Conservation (phyloP, 441 rosid species). For the Kokia cookei region DNA sequence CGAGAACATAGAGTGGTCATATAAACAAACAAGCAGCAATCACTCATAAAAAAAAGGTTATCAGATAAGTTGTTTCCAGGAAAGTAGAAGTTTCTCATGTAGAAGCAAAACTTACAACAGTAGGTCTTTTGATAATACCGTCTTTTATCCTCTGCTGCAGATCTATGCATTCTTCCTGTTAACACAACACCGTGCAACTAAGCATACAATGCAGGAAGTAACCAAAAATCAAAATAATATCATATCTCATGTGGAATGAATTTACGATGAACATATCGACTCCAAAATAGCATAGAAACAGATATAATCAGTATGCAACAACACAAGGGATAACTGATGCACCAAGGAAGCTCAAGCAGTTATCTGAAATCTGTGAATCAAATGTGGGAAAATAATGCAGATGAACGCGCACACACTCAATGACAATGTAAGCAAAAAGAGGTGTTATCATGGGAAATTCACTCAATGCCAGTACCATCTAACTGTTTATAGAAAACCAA, state of each 20-base stretch:
- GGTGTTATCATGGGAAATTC: neutral
- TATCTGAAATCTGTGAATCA: neutral
- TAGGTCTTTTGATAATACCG: constrained; percentile 28
- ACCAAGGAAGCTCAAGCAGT: neutral
- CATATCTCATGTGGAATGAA: neutral
- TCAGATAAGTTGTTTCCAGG: neutral
- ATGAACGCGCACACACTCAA: neutral
- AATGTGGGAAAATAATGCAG: neutral
- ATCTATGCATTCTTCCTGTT: constrained; percentile 46
- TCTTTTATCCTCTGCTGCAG: constrained; percentile 29
- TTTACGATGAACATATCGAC: neutral
- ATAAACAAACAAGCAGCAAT: neutral
- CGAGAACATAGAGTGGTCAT: neutral
- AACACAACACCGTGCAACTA: neutral
- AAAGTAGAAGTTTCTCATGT: neutral
- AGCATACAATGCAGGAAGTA: neutral
- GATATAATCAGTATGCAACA: neutral
- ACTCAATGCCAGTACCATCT: neutral
- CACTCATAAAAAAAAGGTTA: neutral
- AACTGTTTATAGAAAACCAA: neutral
- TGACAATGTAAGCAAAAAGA: neutral
- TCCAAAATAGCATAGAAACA: neutral
- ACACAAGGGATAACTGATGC: neutral
- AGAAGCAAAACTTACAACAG: constrained; percentile 30
- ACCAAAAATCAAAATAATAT: neutral